These are phyloP conservation scores for Aspergillus tamarii DNA, from an alignment of 2,329 filamentous ascomycete genomes.

Conservation along the genomic window DNA sequence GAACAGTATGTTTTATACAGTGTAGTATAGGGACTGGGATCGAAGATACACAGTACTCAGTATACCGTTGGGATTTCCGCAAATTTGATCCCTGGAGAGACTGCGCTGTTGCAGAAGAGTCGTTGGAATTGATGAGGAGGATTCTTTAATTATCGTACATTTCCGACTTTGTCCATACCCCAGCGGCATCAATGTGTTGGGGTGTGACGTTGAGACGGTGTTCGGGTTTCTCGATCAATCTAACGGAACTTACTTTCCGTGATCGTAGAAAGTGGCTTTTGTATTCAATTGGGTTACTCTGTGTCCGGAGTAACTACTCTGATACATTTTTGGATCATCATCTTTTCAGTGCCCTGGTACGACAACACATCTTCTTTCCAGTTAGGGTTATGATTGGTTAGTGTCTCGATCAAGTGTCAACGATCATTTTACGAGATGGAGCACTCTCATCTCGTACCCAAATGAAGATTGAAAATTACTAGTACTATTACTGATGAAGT, in stretches of 20 bases:
- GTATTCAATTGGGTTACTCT: neutral
- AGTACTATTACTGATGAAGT: neutral
- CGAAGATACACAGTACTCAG: conserved; percentile 4
- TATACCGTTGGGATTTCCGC: conserved; percentile 7
- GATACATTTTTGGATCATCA: neutral
- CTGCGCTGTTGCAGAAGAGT: neutral
- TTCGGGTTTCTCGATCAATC: neutral
- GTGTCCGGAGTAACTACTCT: neutral
- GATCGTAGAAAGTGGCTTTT: neutral
- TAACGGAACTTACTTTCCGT: neutral
- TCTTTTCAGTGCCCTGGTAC: neutral
- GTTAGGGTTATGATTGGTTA: neutral
- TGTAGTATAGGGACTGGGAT: neutral
- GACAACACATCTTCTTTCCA: neutral
- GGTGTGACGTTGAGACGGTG: neutral
- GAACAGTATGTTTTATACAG: conserved; percentile 9
- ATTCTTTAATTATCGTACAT: neutral
- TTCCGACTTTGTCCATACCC: neutral
- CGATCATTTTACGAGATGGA: neutral
- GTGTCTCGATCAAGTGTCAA: neutral
- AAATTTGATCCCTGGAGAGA: conserved; percentile 3
- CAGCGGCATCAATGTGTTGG: neutral
- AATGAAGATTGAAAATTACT: neutral
- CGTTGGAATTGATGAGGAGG: neutral
- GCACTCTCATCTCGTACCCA: neutral